phyloP scores from a whole-genome alignment of 441 rosid genomes.

The Oxalis stricta region DNA sequence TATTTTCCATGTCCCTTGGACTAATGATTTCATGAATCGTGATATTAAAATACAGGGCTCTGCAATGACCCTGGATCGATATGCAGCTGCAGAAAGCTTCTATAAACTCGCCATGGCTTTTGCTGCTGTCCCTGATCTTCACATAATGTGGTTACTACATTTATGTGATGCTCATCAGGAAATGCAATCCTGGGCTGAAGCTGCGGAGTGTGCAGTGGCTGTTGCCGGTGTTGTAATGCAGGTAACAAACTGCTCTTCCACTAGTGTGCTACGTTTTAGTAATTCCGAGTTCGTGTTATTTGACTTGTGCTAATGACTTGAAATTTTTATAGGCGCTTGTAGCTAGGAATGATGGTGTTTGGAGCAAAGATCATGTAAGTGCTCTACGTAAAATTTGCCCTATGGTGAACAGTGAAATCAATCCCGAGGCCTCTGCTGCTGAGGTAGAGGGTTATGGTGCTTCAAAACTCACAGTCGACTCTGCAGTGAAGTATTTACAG shows the following conservation, averaged over 20 bases:
- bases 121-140: slow-evolving; percentile 99
- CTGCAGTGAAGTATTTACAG: slow-evolving; percentile 94
- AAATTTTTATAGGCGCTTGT: slow-evolving; percentile 67
- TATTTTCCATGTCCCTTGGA: background rate
- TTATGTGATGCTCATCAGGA: slow-evolving; percentile 99
- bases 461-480: slow-evolving; percentile 97
- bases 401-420: slow-evolving; percentile 80
- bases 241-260: slow-evolving; percentile 32
- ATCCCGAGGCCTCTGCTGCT: slow-evolving; percentile 91
- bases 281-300: background rate
- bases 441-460: slow-evolving; percentile 99
- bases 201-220: slow-evolving; percentile 98
- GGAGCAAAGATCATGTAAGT: slow-evolving; percentile 89
- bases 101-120: slow-evolving; percentile 98
- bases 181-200: slow-evolving; percentile 99
- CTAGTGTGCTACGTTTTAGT: background rate
- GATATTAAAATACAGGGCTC: slow-evolving; percentile 43
- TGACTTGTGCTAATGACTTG: slow-evolving; percentile 2
- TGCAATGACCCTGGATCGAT: slow-evolving; percentile 77
- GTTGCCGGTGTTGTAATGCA: slow-evolving; percentile 99
- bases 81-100: slow-evolving; percentile 96
- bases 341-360: slow-evolving; percentile 94
- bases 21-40: background rate
- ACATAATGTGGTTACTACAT: slow-evolving; percentile 99
- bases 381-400: slow-evolving; percentile 92